Base-by-base conservation (phyloP, 108 stramenopile genomes). In the Epithemia pelagica region DNA sequence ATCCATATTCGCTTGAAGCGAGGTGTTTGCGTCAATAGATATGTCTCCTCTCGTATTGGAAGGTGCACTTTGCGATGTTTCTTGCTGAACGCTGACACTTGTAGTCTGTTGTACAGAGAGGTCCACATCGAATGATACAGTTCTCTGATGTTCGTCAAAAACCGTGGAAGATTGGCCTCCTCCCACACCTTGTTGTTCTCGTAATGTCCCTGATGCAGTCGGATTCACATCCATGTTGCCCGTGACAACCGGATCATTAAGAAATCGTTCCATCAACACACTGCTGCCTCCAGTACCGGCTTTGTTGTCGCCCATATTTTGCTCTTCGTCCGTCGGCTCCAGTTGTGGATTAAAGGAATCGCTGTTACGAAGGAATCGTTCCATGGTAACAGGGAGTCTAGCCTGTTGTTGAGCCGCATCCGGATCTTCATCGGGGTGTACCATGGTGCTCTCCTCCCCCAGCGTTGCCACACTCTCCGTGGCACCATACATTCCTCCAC, bases 231-330 rank as follows among this genome's bases (percentile, higher is more conserved):
- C 53, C 23, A 21, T 24, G 52, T 8, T 53, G 10, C 28, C 52
- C 2, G n/a, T 23, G 18, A 28, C 28, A 26, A 66, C 26, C 23
- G 52, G 54, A 21, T 54, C 54, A 51, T 56, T 66, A 18, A 84
- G 58, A 52, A 84, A 84, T 26, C 79, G 70, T 67, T 84, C 83
- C 83, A 84, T 84, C 61, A 84, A 62, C n/a, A 84, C 76, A 27
- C 71, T 72, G 20, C 61, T 58, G 15, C 58, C 62, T 0, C 31
- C 30, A n/a, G 24, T 54, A 15, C 28, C 54, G 3, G 52, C 27
- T 3, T 20, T 28, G 21, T 30, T 61, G 28, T 27, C 21, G 28
- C 28, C 21, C 26, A 28, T 28, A 28, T 61, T 15, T 61, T 61
- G 61, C 28, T 61, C 26, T 31, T 61, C 28, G 7, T 28, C 21